These are phyloP conservation scores for Akebia trifoliata DNA, from an alignment of 164 flowering plant genomes.

Conservation along the genomic window DNA sequence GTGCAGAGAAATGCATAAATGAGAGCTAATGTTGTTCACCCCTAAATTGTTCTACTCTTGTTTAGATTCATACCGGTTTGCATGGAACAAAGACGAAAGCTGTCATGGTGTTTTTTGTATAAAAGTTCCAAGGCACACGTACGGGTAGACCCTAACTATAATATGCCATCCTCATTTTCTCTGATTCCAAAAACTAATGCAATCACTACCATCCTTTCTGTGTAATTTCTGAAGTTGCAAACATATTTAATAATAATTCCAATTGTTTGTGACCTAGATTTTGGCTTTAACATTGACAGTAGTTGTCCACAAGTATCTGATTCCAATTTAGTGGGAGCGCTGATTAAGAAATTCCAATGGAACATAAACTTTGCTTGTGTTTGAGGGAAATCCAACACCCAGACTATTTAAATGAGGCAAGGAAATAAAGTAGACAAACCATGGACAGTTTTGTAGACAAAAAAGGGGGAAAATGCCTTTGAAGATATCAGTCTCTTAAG, in stretches of 20 bases:
- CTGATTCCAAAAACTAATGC: too few species aligned
- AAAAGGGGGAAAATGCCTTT: constrained; percentile 6
- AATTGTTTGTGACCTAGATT: not conserved
- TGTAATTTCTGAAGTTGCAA: too few species aligned
- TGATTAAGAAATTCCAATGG: constrained; percentile 14
- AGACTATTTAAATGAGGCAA: not conserved
- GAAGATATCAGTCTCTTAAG: constrained; percentile 10
- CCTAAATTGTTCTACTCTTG: not conserved
- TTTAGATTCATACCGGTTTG: not conserved
- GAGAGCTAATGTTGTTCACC: not conserved
- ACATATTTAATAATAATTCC: not conserved
- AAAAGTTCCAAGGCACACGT: not conserved
- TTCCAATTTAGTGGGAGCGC: constrained; percentile 8
- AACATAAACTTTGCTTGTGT: constrained; percentile 13
- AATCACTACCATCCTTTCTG: too few species aligned
- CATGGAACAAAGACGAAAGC: not conserved
- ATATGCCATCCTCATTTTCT: not conserved
- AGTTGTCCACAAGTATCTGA: not conserved
- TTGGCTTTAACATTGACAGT: not conserved
- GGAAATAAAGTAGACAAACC: not conserved
- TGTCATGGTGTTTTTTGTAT: not conserved
- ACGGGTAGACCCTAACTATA: not conserved
- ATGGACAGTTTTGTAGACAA: constrained; percentile 6
- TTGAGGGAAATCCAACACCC: not conserved
- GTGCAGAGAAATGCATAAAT: constrained; percentile 7